Evolutionary conservation across 2,329 filamentous ascomycete genomes (phyloP).

Genomic region (Monascus ruber): DNA sequence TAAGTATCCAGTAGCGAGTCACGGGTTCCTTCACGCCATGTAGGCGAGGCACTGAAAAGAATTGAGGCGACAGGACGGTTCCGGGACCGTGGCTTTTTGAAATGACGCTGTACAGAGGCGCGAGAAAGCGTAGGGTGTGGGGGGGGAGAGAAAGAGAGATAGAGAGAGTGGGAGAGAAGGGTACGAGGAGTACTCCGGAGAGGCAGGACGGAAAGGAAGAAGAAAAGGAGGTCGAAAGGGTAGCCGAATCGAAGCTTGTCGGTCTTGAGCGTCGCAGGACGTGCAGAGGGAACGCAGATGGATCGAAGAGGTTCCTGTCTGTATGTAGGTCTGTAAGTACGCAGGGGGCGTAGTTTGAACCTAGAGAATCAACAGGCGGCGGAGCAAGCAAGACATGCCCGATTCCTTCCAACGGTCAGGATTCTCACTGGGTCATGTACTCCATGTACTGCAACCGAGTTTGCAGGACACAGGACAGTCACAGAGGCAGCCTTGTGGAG

Average conservation of each 20-base stretch:
- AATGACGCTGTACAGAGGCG: constrained; percentile 11
- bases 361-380: constrained; percentile 19
- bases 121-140: too few relatives aligned
- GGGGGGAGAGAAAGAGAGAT: constrained; percentile 3
- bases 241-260: too few relatives aligned
- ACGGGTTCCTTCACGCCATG: constrained; percentile 12
- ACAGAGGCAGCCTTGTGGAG: too few relatives aligned
- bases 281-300: too few relatives aligned
- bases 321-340: too few relatives aligned
- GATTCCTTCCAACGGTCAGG: constrained; percentile 8
- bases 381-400: constrained; percentile 23
- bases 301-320: too few relatives aligned
- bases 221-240: not conserved
- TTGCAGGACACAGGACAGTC: too few relatives aligned
- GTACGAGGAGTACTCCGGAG: not conserved
- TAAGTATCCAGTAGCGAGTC: constrained; percentile 4
- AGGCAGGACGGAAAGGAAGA: not conserved
- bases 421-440: too few relatives aligned
- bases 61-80: too few relatives aligned
- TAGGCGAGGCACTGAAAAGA: constrained; percentile 3
- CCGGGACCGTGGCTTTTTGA: not conserved
- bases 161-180: not conserved
- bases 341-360: too few relatives aligned
- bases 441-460: too few relatives aligned
- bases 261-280: too few relatives aligned